Evolutionary conservation across 2,329 filamentous ascomycete species (phyloP).

Genomic region (Pyrenophora graminea): DNA sequence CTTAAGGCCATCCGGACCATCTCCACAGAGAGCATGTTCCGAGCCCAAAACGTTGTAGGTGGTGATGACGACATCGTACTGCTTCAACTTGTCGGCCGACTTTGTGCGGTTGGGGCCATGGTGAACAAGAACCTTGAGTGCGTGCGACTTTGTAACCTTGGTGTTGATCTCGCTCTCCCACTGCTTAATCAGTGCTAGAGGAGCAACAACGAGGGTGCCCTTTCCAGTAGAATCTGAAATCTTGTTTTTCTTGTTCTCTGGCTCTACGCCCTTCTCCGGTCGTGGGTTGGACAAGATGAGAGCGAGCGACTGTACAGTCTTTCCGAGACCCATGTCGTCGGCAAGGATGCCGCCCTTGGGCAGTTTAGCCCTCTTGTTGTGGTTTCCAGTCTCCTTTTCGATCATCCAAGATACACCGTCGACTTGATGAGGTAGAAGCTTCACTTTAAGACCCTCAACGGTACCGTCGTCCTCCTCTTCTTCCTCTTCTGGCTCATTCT

Average conservation of each 20-base stretch:
- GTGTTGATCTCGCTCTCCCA: constrained; percentile 94
- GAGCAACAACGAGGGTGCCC: constrained; percentile 88
- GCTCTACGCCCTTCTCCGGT: constrained; percentile 56
- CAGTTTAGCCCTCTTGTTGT: constrained; percentile 76
- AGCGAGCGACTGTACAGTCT: constrained; percentile 92
- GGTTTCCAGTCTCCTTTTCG: constrained; percentile 83
- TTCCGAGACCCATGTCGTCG: constrained; percentile 96
- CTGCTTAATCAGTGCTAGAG: constrained; percentile 90
- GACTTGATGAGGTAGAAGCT: constrained; percentile 88
- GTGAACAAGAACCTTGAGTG: constrained; percentile 82
- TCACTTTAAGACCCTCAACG: constrained; percentile 82
- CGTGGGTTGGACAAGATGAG: constrained; percentile 83
- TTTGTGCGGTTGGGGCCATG: constrained; percentile 88
- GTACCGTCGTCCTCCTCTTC: constrained; percentile 61
- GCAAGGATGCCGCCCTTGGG: constrained; percentile 94
- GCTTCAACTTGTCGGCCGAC: constrained; percentile 72
- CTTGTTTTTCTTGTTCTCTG: constrained; percentile 63
- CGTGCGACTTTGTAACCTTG: constrained; percentile 72
- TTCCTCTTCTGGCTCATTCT: constrained; percentile 42
- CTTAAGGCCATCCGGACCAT: constrained; percentile 64
- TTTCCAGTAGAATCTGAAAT: constrained; percentile 72
- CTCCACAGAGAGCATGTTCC: constrained; percentile 74
- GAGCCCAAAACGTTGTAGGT: constrained; percentile 96
- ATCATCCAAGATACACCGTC: constrained; percentile 96
- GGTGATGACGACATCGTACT: constrained; percentile 94